phyloP scores from a whole-genome alignment of 805 yeast genomes.

The Cyberlindnera mississippiensis region DNA sequence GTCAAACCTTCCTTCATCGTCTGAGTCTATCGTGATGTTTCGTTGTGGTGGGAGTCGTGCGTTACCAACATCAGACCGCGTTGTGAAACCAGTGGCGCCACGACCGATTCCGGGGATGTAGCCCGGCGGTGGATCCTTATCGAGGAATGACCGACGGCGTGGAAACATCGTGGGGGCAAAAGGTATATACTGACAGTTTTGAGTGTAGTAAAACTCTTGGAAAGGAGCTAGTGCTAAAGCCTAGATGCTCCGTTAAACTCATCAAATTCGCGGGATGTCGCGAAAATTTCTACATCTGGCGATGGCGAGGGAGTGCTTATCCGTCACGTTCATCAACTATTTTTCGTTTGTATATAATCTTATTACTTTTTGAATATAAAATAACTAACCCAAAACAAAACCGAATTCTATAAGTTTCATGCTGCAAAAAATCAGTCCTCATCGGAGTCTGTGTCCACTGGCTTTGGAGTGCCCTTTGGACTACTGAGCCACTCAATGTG shows the following conservation, averaged over 20 bases:
- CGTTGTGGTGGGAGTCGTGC: constrained; percentile 32
- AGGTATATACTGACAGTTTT: too few species aligned
- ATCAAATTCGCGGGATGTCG: neutral
- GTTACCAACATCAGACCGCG: constrained; percentile 71
- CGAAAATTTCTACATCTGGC: constrained; percentile 1
- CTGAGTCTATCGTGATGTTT: constrained; percentile 25
- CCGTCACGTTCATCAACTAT: too few species aligned
- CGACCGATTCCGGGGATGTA: constrained; percentile 91
- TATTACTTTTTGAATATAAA: too few species aligned
- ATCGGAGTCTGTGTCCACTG: constrained; percentile 81
- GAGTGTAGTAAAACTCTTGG: too few species aligned
- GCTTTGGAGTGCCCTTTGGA: constrained; percentile 98
- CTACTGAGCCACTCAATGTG: constrained; percentile 91
- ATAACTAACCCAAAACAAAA: neutral
- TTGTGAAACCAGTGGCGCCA: constrained; percentile 92
- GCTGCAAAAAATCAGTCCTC: constrained; percentile 49
- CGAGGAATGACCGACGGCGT: constrained; percentile 47
- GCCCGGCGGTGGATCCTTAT: constrained; percentile 84
- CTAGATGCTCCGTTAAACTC: too few species aligned
- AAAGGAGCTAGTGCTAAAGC: too few species aligned
- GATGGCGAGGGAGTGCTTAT: neutral
- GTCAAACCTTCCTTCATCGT: constrained; percentile 14
- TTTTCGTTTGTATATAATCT: too few species aligned
- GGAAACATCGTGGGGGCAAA: constrained; percentile 2
- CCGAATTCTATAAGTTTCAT: neutral